Percentiles rank a stretch among this genome's conserved stretches.
These are phyloP conservation scores for Candida anglica DNA, from an alignment of 805 yeast species.

Conservation along the genomic window DNA sequence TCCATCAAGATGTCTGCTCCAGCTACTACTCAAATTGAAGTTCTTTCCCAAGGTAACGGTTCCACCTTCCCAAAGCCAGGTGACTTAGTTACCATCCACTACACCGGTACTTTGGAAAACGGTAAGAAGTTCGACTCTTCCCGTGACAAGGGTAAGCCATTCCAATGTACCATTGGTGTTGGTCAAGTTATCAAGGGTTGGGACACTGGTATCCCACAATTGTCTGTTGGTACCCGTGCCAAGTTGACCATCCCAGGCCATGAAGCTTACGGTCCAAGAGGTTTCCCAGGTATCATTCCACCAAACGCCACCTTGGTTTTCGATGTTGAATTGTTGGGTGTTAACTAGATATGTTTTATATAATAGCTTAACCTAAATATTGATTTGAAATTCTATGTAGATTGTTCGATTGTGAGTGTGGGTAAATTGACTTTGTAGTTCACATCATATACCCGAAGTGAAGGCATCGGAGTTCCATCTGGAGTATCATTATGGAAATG, in stretches of 20 bases:
- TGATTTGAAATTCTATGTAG: neutral
- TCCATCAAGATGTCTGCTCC: constrained; percentile 34
- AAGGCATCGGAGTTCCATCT: constrained; percentile 44
- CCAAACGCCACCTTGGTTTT: constrained; percentile 91
- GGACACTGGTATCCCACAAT: constrained; percentile 92
- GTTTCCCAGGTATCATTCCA: constrained; percentile 95
- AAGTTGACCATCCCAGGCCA: constrained; percentile 88
- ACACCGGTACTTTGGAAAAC: constrained; percentile 91
- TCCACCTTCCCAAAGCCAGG: constrained; percentile 81
- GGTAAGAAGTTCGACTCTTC: constrained; percentile 97
- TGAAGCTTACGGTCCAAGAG: constrained; percentile 91
- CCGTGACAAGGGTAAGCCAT: constrained; percentile 91
- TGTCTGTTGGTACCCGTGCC: constrained; percentile 91
- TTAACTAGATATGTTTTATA: constrained; percentile 43
- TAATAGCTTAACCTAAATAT: too few species aligned
- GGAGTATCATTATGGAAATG: constrained; percentile 10
- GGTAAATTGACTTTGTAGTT: constrained; percentile 63
- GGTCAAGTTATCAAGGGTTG: constrained; percentile 97
- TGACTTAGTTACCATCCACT: constrained; percentile 89
- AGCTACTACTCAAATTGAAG: constrained; percentile 37
- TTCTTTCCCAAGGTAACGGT: constrained; percentile 70
- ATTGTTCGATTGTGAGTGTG: constrained; percentile 20
- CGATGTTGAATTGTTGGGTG: constrained; percentile 69
- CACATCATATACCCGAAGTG: constrained; percentile 61
- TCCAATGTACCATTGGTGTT: constrained; percentile 90